Conservation (phyloP, 2,329 filamentous ascomycete genomes). For the Aspergillus uvarum region DNA sequence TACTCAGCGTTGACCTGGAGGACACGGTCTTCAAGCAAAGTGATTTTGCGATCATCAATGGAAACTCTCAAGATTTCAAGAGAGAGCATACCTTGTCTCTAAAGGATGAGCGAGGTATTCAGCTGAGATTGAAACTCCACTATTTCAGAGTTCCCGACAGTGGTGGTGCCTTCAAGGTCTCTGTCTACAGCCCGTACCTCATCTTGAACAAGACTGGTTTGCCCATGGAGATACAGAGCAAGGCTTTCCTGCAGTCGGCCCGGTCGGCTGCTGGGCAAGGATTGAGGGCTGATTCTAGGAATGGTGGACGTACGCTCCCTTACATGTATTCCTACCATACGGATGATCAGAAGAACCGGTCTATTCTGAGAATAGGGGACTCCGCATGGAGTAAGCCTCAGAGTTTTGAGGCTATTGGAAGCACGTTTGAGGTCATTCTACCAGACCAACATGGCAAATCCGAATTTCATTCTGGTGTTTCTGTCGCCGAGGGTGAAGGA, state of each 20-base stretch:
- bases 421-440: constrained; percentile 82
- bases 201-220: constrained; percentile 94
- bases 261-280: constrained; percentile 81
- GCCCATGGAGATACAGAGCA: constrained; percentile 81
- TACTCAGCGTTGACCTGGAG: constrained; percentile 94
- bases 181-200: constrained; percentile 91
- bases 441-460: constrained; percentile 68
- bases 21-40: constrained; percentile 92
- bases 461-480: constrained; percentile 90
- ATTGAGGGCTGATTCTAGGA: constrained; percentile 54
- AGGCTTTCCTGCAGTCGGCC: constrained; percentile 81
- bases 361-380: constrained; percentile 80
- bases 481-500: constrained; percentile 84
- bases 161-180: constrained; percentile 93
- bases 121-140: constrained; percentile 79
- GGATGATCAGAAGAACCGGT: constrained; percentile 88
- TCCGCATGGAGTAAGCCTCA: constrained; percentile 97
- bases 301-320: constrained; percentile 67
- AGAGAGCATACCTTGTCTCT: constrained; percentile 76
- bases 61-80: constrained; percentile 81
- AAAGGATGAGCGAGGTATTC: constrained; percentile 79
- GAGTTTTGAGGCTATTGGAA: constrained; percentile 96
- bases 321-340: constrained; percentile 95
- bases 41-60: constrained; percentile 96
- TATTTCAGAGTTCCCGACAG: constrained; percentile 89